Evolutionary conservation across 2,329 filamentous ascomycete species (phyloP), one percentile per base, ranked within the genome.

Genomic region (Monosporascus ibericus): DNA sequence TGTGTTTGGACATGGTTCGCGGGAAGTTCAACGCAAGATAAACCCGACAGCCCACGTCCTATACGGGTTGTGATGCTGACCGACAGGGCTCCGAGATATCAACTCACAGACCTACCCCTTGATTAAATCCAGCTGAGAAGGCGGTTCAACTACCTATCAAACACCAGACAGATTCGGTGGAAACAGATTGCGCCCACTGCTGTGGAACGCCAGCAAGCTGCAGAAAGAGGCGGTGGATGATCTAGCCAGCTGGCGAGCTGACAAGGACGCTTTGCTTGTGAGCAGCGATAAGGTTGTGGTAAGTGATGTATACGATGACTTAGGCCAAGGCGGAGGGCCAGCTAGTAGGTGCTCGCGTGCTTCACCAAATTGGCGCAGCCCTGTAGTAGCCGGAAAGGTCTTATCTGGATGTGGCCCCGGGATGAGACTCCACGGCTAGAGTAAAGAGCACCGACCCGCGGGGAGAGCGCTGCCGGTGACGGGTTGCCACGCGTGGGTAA

Each of bases 1-100:
- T 73, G 60, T 78, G 72, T 62, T 75, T 77, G 61, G 80, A 77
- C 77, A 82, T 82, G 70, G 65, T 65, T 53, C 17, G 55, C 68
- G 63, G 53, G 57, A 65, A 63, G 63, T 58, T 58, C 60, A 62
- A 49, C 54, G 53, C 52, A 52, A 55, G 58, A 54, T 52, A 54
- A 57, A 46, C 48, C 52, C 44, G 27, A 48, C 51, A 50, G 53
- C 51, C 58, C 54, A 49, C 48, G 51, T 49, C 47, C 37, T 49
- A 53, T 55, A 54, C 51, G 58, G 61, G 58, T 63, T 60, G 59
- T 58, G 57, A 65, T 48, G 52, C 55, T 53, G 58, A 51, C 53
- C 52, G 42, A 49, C 48, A 49, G 48, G 34, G 39, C 36, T 52
- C 52, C 49, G 49, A 52, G 57, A 49, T 49, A 49, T 39, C 56